Evolutionary conservation across 306 rosid species (phyloP), one percentile per base, ranked within the genome.

Genomic region (Quercus parvula): DNA sequence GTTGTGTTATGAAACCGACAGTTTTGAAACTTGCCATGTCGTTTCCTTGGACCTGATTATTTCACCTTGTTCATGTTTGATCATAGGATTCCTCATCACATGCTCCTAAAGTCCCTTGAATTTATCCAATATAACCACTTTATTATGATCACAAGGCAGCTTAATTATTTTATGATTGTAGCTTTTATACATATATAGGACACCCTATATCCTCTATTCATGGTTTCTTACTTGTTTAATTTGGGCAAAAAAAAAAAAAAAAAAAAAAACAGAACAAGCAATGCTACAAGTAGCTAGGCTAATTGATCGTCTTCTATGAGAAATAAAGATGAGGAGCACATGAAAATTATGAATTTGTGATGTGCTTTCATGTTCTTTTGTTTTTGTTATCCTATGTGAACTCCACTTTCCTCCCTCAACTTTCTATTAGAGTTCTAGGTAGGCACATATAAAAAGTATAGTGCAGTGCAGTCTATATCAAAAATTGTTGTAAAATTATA

Each of bases 61-160:
- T 84, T 84, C 82, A 79, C 80, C 76, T 83, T 83, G 84, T 73
- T 27, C 88, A 79, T 69, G 82, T 76, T 87, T 57, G 70, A n/a
- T 75, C 94, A 82, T 93, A 70, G 94, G 91, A 89, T 91, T 88
- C 97, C 89, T 78, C 73, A 27, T 87, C 86, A 78, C 84, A 80
- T 78, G 88, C 85, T 79, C 70, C 69, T 82, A 56, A 77, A 58
- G 38, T 75, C 84, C 78, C 75, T 74, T 63, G 74, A 83, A 79
- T 68, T 61, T 55, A 41, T 68, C 84, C 78, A 69, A 62, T 31
- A 62, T 87, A 77, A 72, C 20, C 51, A 51, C 72, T 71, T 81
- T 83, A 63, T 76, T 83, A 63, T 76, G 88, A 91, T 91, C 97
- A 94, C 94, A 77, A 86, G 75, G 82, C 11, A 56, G 63, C 58